These are phyloP conservation scores for Penicillium thymicola DNA, from an alignment of 2,329 filamentous ascomycete species.

Conservation along the genomic window DNA sequence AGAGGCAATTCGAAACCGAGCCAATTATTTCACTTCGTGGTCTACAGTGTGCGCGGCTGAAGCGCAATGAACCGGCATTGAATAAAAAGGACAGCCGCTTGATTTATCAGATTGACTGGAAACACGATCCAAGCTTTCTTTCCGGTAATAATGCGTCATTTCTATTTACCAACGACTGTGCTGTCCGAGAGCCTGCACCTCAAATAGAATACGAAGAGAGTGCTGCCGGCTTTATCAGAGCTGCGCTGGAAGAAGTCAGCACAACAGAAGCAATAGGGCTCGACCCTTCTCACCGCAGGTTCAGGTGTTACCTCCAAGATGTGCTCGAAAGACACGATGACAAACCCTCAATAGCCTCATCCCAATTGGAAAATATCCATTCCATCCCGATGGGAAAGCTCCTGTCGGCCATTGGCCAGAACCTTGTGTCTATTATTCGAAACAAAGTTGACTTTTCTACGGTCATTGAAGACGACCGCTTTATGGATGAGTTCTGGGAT, in stretches of 20 bases:
- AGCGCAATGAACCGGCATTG: background rate
- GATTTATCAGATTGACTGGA: slow-evolving; percentile 23
- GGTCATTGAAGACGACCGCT: background rate
- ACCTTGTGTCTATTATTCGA: slow-evolving; percentile 6
- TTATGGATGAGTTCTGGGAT: slow-evolving; percentile 3
- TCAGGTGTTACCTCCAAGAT: slow-evolving; percentile 6
- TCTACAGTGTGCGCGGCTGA: slow-evolving; percentile 15
- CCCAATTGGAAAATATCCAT: background rate
- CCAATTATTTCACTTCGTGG: slow-evolving; percentile 13
- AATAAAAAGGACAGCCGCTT: background rate
- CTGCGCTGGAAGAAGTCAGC: background rate
- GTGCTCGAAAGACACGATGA: background rate
- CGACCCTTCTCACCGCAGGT: slow-evolving; percentile 1
- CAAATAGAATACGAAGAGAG: background rate
- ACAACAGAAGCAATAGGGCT: background rate
- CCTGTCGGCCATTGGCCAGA: slow-evolving; percentile 10
- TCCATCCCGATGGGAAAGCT: slow-evolving; percentile 4
- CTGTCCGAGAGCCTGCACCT: background rate
- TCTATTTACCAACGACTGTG: background rate
- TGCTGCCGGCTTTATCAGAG: slow-evolving; percentile 1
- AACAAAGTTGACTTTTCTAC: background rate
- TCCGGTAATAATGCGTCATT: background rate
- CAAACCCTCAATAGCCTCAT: background rate
- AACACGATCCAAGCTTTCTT: slow-evolving; percentile 17
- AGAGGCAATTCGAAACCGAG: background rate